Evolutionary conservation across 2,329 filamentous ascomycete species (phyloP).

Genomic region (Diplodia mutila): DNA sequence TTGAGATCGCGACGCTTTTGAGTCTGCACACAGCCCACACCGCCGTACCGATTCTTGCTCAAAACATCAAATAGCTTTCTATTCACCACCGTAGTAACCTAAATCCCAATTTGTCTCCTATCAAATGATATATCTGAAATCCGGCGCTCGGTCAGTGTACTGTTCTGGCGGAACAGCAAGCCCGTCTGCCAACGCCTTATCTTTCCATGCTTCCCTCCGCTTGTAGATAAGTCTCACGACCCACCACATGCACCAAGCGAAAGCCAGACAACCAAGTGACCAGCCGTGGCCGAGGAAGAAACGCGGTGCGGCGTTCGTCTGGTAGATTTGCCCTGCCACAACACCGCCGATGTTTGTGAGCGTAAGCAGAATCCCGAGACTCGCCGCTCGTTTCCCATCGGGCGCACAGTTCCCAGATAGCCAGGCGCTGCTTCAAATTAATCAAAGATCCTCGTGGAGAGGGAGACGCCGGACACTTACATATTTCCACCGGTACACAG

Average conservation of each 20-base stretch:
- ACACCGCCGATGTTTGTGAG: constrained; percentile 42
- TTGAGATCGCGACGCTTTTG: constrained; percentile 49
- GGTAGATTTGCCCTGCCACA: constrained; percentile 40
- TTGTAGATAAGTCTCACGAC: constrained; percentile 39
- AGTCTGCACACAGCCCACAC: constrained; percentile 39
- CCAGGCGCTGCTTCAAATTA: constrained; percentile 32
- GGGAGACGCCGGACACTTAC: not conserved
- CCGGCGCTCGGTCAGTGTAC: not conserved
- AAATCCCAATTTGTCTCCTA: not conserved
- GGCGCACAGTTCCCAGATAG: constrained; percentile 38
- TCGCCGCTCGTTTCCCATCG: constrained; percentile 40
- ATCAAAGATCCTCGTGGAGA: not conserved
- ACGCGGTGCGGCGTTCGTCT: constrained; percentile 34
- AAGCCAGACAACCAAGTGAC: constrained; percentile 41
- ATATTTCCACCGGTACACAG: constrained; percentile 41
- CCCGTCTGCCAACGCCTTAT: constrained; percentile 33
- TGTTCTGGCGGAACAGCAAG: not conserved
- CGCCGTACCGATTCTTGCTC: constrained; percentile 30
- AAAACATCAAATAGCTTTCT: too few relatives aligned
- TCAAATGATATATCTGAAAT: constrained; percentile 7
- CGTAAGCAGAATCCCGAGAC: constrained; percentile 37
- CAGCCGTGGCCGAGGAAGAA: constrained; percentile 42
- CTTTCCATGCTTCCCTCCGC: constrained; percentile 39
- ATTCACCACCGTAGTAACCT: too few relatives aligned
- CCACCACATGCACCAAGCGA: constrained; percentile 48